Percentiles rank a stretch among this genome's conserved stretches.
Evolutionary conservation across 2,329 filamentous ascomycete genomes (phyloP).

Genomic region (Chaetomiaceae sp.): DNA sequence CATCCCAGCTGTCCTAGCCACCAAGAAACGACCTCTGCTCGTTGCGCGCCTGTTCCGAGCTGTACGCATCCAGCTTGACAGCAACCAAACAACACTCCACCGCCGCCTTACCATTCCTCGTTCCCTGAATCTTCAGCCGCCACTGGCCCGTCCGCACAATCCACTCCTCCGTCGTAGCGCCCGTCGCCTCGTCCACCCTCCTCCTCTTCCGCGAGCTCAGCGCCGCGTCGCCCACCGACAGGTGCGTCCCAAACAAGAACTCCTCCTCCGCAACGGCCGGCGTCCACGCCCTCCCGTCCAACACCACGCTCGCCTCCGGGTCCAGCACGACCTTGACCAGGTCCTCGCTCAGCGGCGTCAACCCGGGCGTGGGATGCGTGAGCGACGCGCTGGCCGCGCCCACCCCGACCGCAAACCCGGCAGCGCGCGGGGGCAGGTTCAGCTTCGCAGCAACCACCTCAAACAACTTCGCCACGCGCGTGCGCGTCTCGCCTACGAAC

Average conservation of each 20-base stretch:
- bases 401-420: slow-evolving; percentile 64
- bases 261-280: slow-evolving; percentile 25
- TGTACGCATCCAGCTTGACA: slow-evolving; percentile 69
- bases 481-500: slow-evolving; percentile 66
- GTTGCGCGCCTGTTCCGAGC: slow-evolving; percentile 62
- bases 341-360: slow-evolving; percentile 64
- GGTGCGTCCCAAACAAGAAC: background rate
- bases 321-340: slow-evolving; percentile 60
- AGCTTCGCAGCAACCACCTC: slow-evolving; percentile 78
- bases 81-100: slow-evolving; percentile 68
- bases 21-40: slow-evolving; percentile 55
- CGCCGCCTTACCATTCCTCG: slow-evolving; percentile 42
- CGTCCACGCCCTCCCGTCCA: slow-evolving; percentile 50
- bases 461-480: slow-evolving; percentile 65
- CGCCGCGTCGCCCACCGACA: background rate
- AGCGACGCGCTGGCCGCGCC: slow-evolving; percentile 55
- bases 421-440: slow-evolving; percentile 54
- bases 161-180: slow-evolving; percentile 45
- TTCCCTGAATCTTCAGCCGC: slow-evolving; percentile 59
- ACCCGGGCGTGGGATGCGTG: slow-evolving; percentile 61
- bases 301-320: slow-evolving; percentile 48
- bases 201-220: slow-evolving; percentile 40
- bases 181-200: slow-evolving; percentile 34
- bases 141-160: slow-evolving; percentile 64
- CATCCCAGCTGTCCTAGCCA: no score